A percentile compares a stretch with the other conserved stretches of the same genome.
Conservation (phyloP, 768 basidiomycete genomes). For the Dacryopinax primogenitus region DNA sequence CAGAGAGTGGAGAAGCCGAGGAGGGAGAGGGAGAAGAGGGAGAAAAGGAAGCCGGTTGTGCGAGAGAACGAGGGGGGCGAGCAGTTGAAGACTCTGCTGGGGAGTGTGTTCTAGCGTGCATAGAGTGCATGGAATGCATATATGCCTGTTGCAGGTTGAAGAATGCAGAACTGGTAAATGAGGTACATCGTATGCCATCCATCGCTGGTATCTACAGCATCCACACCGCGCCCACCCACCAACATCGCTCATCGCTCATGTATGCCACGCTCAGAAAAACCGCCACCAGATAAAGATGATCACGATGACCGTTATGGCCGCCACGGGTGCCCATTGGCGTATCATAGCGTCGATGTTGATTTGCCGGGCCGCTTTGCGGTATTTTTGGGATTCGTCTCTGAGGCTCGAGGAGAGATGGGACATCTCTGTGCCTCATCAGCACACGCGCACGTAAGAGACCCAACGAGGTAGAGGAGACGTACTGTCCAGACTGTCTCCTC, state of each 20-base stretch:
- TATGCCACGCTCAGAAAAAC: constrained; percentile 32
- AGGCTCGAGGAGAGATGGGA: constrained; percentile 89
- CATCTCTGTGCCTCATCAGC: constrained; percentile 52
- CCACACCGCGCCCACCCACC: background rate
- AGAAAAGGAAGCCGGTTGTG: background rate
- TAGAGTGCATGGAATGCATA: background rate
- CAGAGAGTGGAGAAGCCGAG: background rate
- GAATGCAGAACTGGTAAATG: background rate
- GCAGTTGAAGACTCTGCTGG: constrained; percentile 3
- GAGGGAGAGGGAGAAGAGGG: background rate
- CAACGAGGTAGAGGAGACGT: constrained; percentile 24
- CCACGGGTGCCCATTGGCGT: constrained; percentile 90
- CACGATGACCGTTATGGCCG: constrained; percentile 45
- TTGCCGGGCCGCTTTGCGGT: constrained; percentile 86
- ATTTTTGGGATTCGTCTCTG: constrained; percentile 93
- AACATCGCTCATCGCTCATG: too few relatives aligned
- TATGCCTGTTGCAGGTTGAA: background rate
- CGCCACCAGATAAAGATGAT: constrained; percentile 56
- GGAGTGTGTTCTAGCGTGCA: background rate
- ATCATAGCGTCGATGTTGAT: constrained; percentile 90
- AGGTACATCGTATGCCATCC: background rate
- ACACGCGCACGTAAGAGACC: background rate
- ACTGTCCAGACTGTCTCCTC: constrained; percentile 96
- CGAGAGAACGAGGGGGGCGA: background rate
- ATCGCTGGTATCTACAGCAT: background rate